These are phyloP conservation scores for Quercus bicolor DNA, from an alignment of 306 rosid species.

Conservation along the genomic window DNA sequence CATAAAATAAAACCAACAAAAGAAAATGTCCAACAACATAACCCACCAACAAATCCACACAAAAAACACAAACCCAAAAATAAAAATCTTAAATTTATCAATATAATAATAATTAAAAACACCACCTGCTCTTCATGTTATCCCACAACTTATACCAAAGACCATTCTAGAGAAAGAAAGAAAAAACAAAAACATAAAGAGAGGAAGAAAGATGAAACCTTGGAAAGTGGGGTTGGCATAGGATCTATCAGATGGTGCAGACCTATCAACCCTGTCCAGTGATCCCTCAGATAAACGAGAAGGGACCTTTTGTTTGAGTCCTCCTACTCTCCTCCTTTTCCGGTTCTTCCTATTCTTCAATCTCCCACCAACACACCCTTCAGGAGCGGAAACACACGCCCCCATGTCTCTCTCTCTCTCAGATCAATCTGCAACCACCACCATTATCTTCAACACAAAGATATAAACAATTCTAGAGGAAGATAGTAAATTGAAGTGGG, in stretches of 20 bases:
- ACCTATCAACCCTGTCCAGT: conserved; percentile 37
- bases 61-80: conserved; percentile 22
- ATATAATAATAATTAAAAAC: neutral
- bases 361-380: conserved; percentile 60
- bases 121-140: neutral
- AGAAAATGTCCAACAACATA: neutral
- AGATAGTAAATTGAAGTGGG: neutral
- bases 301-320: conserved; percentile 43
- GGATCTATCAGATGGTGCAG: conserved; percentile 44
- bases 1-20: conserved; percentile 6
- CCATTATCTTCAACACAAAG: neutral
- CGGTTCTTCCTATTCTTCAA: conserved; percentile 41
- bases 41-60: conserved; percentile 10
- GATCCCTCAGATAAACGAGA: conserved; percentile 56
- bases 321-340: conserved; percentile 39
- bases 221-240: conserved; percentile 61
- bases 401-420: conserved; percentile 53
- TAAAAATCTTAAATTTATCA: neutral
- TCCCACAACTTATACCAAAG: conserved; percentile 4
- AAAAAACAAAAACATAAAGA: neutral
- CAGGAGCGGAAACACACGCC: conserved; percentile 71
- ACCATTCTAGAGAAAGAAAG: conserved; percentile 6
- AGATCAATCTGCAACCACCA: conserved; percentile 17
- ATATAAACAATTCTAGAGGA: conserved; percentile 15
- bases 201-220: conserved; percentile 42